A percentile compares a stretch with the other conserved stretches of the same genome.
phyloP scores from a whole-genome alignment of 768 basidiomycete genomes.

The Naganishia antarctica region DNA sequence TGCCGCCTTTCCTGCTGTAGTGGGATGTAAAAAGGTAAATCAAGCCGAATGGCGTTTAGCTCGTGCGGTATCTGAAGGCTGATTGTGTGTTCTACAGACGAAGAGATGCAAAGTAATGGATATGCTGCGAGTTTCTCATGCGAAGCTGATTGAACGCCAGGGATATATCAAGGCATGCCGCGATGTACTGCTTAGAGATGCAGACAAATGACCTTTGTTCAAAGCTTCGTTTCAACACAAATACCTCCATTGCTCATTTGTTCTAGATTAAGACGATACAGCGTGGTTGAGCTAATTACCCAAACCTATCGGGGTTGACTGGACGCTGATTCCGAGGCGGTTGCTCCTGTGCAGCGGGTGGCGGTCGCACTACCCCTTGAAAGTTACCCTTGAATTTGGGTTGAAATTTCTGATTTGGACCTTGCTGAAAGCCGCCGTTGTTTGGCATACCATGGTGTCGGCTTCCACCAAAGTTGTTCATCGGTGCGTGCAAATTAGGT shows the following conservation, averaged over 20 bases:
- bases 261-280: slow-evolving; percentile 1
- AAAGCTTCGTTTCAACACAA: neutral
- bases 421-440: neutral
- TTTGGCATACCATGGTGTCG: slow-evolving; percentile 6
- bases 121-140: neutral
- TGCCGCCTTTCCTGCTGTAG: slow-evolving; percentile 9
- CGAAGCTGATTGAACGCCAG: too few relatives aligned
- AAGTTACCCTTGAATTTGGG: slow-evolving; percentile 8
- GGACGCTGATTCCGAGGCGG: slow-evolving; percentile 9
- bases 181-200: too few relatives aligned
- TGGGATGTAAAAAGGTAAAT: slow-evolving; percentile 32
- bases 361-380: neutral
- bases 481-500: neutral
- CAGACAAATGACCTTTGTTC: too few relatives aligned
- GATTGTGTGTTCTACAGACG: slow-evolving; percentile 23
- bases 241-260: neutral
- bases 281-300: neutral
- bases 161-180: too few relatives aligned
- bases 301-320: slow-evolving; percentile 12
- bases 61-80: too few relatives aligned
- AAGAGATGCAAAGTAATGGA: slow-evolving; percentile 5
- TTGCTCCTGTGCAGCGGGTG: neutral
- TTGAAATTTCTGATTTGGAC: neutral
- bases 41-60: too few relatives aligned
- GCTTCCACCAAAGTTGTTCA: neutral